phyloP scores from a whole-genome alignment of 345 rosid species.

The Pistacia atlantica region DNA sequence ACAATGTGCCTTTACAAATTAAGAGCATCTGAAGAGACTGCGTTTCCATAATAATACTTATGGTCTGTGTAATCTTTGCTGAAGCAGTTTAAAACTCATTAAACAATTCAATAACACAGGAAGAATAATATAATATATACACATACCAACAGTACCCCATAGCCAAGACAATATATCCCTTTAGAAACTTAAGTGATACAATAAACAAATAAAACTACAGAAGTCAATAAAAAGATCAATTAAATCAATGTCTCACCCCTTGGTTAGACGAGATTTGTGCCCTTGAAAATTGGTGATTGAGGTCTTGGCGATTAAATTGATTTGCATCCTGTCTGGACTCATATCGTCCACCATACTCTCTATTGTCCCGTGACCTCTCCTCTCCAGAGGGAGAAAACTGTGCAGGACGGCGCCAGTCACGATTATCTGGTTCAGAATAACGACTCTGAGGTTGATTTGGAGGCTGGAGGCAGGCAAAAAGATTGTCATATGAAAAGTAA shows the following conservation, averaged over 20 bases:
- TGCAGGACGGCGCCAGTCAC: conserved; percentile 89
- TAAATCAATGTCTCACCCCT: conserved; percentile 38
- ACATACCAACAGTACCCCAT: background rate
- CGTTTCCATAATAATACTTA: background rate
- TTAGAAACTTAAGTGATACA: background rate
- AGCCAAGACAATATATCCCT: background rate
- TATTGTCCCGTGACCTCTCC: conserved; percentile 64
- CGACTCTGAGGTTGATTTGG: conserved; percentile 58
- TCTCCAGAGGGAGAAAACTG: conserved; percentile 60
- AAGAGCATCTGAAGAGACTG: background rate
- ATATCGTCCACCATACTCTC: conserved; percentile 43
- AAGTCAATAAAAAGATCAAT: background rate
- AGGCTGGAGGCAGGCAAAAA: conserved; percentile 34
- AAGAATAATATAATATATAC: no score
- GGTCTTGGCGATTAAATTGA: conserved; percentile 54
- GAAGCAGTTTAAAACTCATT: no score
- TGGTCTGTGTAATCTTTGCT: no score
- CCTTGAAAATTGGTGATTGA: conserved; percentile 46
- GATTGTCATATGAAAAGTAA: background rate
- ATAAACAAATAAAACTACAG: background rate
- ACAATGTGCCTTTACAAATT: background rate
- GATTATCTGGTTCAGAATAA: conserved; percentile 79
- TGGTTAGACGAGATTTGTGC: conserved; percentile 54
- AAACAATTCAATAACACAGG: no score
- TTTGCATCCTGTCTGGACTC: conserved; percentile 54